These are phyloP conservation scores for Solidago caesia DNA, from an alignment of 129 eudicot genomes.

Conservation along the genomic window DNA sequence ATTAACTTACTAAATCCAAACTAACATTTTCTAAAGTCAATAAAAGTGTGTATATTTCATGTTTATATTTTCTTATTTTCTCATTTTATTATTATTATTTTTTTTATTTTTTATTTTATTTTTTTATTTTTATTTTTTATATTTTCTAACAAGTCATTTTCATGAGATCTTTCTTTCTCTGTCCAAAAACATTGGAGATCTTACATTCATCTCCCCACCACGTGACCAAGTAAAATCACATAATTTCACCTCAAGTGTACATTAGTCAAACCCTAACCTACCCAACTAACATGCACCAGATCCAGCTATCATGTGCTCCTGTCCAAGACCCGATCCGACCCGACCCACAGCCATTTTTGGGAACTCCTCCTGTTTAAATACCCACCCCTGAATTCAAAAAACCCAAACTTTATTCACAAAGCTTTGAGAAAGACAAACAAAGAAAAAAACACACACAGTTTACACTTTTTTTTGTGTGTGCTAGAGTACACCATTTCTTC, in stretches of 20 bases:
- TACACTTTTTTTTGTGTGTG: constrained; percentile 22
- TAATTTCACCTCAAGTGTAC: constrained; percentile 29
- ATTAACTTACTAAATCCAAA: too few species aligned
- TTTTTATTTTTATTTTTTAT: background rate
- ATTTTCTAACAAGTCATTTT: constrained; percentile 30
- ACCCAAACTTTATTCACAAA: constrained; percentile 4
- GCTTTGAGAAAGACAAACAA: background rate
- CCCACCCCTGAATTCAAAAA: constrained; percentile 12
- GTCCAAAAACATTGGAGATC: constrained; percentile 58
- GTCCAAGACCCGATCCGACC: constrained; percentile 31
- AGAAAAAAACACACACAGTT: constrained; percentile 9
- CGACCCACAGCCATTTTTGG: constrained; percentile 38
- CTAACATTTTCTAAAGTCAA: too few species aligned
- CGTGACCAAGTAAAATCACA: constrained; percentile 36
- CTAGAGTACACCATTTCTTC: constrained; percentile 3
- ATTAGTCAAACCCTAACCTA: constrained; percentile 23
- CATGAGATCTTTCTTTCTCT: constrained; percentile 36
- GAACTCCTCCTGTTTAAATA: constrained; percentile 33
- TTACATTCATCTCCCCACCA: constrained; percentile 35
- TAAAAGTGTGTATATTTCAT: too few species aligned
- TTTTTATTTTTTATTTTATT: too few species aligned
- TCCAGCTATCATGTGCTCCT: constrained; percentile 37
- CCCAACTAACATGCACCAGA: constrained; percentile 42
- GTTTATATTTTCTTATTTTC: constrained; percentile 1
- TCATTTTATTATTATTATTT: too few species aligned